Evolutionary conservation across 148 eudicot genomes (phyloP), one percentile per base, ranked within the genome.

Genomic region (Camellia lanceoleosa): DNA sequence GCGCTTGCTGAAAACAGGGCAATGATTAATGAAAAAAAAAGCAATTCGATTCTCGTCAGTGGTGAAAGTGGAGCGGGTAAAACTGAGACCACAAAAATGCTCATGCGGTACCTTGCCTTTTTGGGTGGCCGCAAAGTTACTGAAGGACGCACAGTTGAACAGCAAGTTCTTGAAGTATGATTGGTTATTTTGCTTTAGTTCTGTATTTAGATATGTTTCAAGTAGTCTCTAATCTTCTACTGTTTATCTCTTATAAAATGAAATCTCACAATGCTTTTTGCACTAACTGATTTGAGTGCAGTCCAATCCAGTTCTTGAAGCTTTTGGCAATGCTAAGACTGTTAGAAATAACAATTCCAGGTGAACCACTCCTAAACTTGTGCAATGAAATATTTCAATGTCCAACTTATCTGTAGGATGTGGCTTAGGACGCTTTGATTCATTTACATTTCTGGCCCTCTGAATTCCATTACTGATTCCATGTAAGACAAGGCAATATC

Each of bases 291-390:
- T 83, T 64, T 83, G 76, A 77, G 70, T 89, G 91, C 98, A 97
- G 99, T 97, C 99, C 68, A 97, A 97, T 89, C 99, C 99, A 65
- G 99, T 96, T 82, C 95, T 96, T 83, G 99, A 96, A 90, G 99
- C 98, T 73, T 96, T 96, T 86, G 99, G 99, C 68, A 96, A 96
- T 92, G 99, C 98, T 61, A 95, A 96, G 79, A 97, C 98, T 81
- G 99, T 97, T 79, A 89, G 99, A 88, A 97, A 97, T 84, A 97
- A 97, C 86, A 97, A 94, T 86, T 97, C 99, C 86, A 97, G 99
- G 99, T 94, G 79, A 85, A 80, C 75, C 83, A 67, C 81, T 83
- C 78, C 18, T 46, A 69, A 69, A 69, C 73, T 72, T 76, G 19
- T 55, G 72, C 77, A 64, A 20, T 79, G 61, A 55, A 58, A 80